Conservation (phyloP, 768 basidiomycete species). For the Galerina marginata region DNA sequence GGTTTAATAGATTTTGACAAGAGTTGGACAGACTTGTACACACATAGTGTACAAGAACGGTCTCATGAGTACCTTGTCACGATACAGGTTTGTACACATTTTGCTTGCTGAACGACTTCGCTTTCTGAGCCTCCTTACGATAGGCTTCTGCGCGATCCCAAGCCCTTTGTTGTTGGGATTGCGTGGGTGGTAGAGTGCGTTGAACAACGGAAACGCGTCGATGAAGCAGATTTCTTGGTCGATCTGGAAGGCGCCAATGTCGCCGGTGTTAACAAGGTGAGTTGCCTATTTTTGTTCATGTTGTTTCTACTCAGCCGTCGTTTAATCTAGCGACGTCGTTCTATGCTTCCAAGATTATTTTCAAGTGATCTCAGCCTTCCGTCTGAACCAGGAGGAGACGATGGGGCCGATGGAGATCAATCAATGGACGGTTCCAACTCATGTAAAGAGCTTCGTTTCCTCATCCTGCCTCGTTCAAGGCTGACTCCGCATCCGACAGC, state of each 20-base stretch:
- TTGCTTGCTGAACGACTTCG: background rate
- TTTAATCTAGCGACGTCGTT: slow-evolving; percentile 64
- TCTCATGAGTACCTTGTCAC: slow-evolving; percentile 69
- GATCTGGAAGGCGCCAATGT: slow-evolving; percentile 66
- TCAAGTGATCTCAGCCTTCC: slow-evolving; percentile 35
- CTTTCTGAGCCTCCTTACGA: background rate
- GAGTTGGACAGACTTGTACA: slow-evolving; percentile 76
- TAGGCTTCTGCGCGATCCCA: slow-evolving; percentile 64
- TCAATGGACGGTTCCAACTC: slow-evolving; percentile 52
- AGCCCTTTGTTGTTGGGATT: slow-evolving; percentile 81
- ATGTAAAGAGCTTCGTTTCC: slow-evolving; percentile 37
- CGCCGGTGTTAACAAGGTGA: slow-evolving; percentile 68
- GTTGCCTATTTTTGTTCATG: slow-evolving; percentile 8
- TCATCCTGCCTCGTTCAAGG: background rate
- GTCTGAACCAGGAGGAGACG: slow-evolving; percentile 30
- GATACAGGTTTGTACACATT: slow-evolving; percentile 59
- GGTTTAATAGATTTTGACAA: slow-evolving; percentile 55
- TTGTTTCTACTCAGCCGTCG: slow-evolving; percentile 1
- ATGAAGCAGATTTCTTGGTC: slow-evolving; percentile 68
- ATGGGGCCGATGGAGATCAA: slow-evolving; percentile 39
- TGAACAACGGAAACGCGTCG: slow-evolving; percentile 66
- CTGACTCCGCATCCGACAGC: slow-evolving; percentile 36
- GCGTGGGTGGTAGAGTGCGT: slow-evolving; percentile 90
- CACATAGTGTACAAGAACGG: slow-evolving; percentile 91
- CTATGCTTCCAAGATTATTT: slow-evolving; percentile 71